phyloP scores from a whole-genome alignment of 2,329 filamentous ascomycete genomes.

The Emericellopsis cladophorae region DNA sequence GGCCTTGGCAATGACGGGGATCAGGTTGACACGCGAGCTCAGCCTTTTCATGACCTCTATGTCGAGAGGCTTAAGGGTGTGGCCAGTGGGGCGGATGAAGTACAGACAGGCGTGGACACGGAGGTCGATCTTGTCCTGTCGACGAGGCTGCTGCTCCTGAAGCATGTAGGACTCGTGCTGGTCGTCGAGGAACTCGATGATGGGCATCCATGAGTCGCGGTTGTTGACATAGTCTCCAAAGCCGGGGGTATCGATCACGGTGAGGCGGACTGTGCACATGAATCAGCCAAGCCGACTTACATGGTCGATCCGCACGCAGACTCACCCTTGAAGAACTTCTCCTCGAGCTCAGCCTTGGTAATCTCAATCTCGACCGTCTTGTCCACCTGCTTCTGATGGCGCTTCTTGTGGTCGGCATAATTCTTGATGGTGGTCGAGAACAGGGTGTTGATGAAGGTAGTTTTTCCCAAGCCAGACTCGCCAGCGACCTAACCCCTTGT shows the following conservation, averaged over 20 bases:
- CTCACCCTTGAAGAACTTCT: constrained; percentile 99
- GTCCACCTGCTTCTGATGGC: constrained; percentile 98
- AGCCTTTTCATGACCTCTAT: constrained; percentile 99
- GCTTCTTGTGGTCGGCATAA: constrained; percentile 98
- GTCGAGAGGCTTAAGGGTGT: constrained; percentile 95
- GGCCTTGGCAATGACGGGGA: constrained; percentile 96
- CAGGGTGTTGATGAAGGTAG: constrained; percentile 99
- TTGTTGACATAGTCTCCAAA: constrained; percentile 99
- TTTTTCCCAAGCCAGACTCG: constrained; percentile 97
- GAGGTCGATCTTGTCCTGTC: constrained; percentile 97
- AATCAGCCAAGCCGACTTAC: constrained; percentile 2
- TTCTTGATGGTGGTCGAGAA: constrained; percentile 99
- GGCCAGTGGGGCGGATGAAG: constrained; percentile 97
- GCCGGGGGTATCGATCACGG: constrained; percentile 96
- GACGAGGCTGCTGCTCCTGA: constrained; percentile 97
- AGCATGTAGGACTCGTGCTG: constrained; percentile 99
- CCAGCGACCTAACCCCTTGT: constrained; percentile 64
- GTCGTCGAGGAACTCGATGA: constrained; percentile 99
- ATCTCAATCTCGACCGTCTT: constrained; percentile 99
- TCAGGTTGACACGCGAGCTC: constrained; percentile 94
- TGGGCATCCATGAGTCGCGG: constrained; percentile 98
- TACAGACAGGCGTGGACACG: constrained; percentile 97
- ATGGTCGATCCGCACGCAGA: not conserved
- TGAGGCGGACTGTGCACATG: constrained; percentile 65
- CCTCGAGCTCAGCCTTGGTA: constrained; percentile 97